Base-by-base conservation (phyloP, 345 rosid genomes). In the Gossypium sturtianum region DNA sequence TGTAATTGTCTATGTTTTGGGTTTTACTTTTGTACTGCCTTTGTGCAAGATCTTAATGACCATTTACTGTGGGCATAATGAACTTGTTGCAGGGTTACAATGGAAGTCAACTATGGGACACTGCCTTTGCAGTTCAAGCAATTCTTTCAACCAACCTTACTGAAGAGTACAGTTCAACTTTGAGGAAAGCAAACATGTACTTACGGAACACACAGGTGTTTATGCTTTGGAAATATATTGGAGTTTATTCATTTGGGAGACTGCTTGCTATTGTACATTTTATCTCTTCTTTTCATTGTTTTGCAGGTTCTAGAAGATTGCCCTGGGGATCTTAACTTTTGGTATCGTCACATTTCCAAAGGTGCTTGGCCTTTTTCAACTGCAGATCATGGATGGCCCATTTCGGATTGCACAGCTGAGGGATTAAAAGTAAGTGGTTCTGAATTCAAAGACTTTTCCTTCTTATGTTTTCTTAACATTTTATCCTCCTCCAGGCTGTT, bases 351-450 rank as follows among this genome's bases (percentile, higher is more conserved):
- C 85, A 91, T 95, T 82, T 95, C 99, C 69, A 95, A 93, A 84
- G 99, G 98, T 64, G 99, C 96, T 74, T 93, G 99, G 98, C 94
- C 98, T 74, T 95, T 93, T 84, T 95, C 99, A 66, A 93, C 97
- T 48, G 94, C 86, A 48, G 99, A 93, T 85, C 99, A 94, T 3
- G 97, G 99, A 81, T 95, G 98, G 98, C 98, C 97, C 66, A 91
- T 93, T 80, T 95, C 98, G 23, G 99, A 95, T 74, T 91, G 97
- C 87, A 88, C 98, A 0, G 90, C 97, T 66, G 99, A 95, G 83
- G 99, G 94, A 79, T 79, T 95, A 57, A 91, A 95, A 81, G 99
- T 89, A 95, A 82, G 74, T 70, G 56, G 17, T 20, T 34, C 66
- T 70, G 58, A 52, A 48, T 76, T 71, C 11, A 69, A 34, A 3